Evolutionary conservation across 2,329 filamentous ascomycete genomes (phyloP).

Genomic region (Pseudocercospora macadamiae): DNA sequence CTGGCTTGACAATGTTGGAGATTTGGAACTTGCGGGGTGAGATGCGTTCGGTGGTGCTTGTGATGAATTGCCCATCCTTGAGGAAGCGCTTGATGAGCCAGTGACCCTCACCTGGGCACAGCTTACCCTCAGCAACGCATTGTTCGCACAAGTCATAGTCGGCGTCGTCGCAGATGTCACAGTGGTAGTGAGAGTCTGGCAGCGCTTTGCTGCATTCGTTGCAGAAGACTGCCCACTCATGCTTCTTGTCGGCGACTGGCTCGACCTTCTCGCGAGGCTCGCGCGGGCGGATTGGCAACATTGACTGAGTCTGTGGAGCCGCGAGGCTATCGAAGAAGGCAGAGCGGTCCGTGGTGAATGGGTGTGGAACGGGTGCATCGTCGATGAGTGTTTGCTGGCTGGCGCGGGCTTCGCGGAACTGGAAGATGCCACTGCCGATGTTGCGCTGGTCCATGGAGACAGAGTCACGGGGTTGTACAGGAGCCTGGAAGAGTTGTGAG

Average conservation of each 20-base stretch:
- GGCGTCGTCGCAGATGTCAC: slow-evolving; percentile 86
- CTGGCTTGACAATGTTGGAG: slow-evolving; percentile 21
- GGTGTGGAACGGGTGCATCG: slow-evolving; percentile 43
- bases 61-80: slow-evolving; percentile 75
- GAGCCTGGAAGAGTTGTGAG: slow-evolving; percentile 26
- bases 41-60: slow-evolving; percentile 82
- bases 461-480: slow-evolving; percentile 28
- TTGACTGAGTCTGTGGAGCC: slow-evolving; percentile 25
- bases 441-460: slow-evolving; percentile 35
- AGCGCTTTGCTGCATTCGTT: slow-evolving; percentile 84
- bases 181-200: slow-evolving; percentile 86
- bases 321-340: slow-evolving; percentile 30
- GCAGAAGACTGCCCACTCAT: slow-evolving; percentile 83
- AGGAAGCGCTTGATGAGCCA: slow-evolving; percentile 94
- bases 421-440: slow-evolving; percentile 42
- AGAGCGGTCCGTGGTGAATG: slow-evolving; percentile 39
- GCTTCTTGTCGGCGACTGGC: slow-evolving; percentile 31
- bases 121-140: slow-evolving; percentile 74
- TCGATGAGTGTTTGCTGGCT: slow-evolving; percentile 35
- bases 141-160: slow-evolving; percentile 89
- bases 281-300: slow-evolving; percentile 46
- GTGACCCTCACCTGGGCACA: slow-evolving; percentile 78
- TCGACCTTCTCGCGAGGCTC: slow-evolving; percentile 22
- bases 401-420: slow-evolving; percentile 41
- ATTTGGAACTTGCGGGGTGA: slow-evolving; percentile 39